Conservation (phyloP, 2,329 filamentous ascomycete species). For the Claviceps capensis region DNA sequence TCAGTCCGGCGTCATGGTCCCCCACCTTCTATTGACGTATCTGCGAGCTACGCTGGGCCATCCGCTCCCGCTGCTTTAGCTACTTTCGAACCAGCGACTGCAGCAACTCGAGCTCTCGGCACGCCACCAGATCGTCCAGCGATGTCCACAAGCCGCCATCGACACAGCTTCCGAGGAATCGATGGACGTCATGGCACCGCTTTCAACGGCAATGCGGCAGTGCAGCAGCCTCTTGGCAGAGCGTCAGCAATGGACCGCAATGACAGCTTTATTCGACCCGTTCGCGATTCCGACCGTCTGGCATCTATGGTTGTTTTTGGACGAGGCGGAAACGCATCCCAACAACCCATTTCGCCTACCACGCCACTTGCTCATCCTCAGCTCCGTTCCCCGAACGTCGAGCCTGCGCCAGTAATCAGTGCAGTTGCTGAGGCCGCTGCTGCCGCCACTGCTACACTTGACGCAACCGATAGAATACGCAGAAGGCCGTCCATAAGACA, state of each 20-base stretch:
- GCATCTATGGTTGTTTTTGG: slow-evolving; percentile 66
- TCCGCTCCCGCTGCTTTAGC: slow-evolving; percentile 18
- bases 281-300: slow-evolving; percentile 69
- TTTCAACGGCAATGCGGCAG: slow-evolving; percentile 31
- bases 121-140: slow-evolving; percentile 9
- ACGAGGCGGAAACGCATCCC: slow-evolving; percentile 61
- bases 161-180: slow-evolving; percentile 35
- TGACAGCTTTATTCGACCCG: slow-evolving; percentile 66
- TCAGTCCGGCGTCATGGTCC: slow-evolving; percentile 63
- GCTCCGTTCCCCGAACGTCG: slow-evolving; percentile 38
- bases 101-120: slow-evolving; percentile 6
- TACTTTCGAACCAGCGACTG: slow-evolving; percentile 11
- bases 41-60: slow-evolving; percentile 26
- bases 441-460: slow-evolving; percentile 22
- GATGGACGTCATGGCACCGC: slow-evolving; percentile 36
- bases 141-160: slow-evolving; percentile 27
- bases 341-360: slow-evolving; percentile 83
- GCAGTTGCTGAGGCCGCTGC: slow-evolving; percentile 31
- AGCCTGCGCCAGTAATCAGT: slow-evolving; percentile 30
- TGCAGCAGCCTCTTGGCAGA: slow-evolving; percentile 56
- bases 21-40: slow-evolving; percentile 53
- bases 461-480: slow-evolving; percentile 40
- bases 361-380: slow-evolving; percentile 63
- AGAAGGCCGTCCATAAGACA: slow-evolving; percentile 79
- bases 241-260: slow-evolving; percentile 53